Conservation (phyloP, 768 basidiomycete genomes). For the Strobilomyces echinocephalus region DNA sequence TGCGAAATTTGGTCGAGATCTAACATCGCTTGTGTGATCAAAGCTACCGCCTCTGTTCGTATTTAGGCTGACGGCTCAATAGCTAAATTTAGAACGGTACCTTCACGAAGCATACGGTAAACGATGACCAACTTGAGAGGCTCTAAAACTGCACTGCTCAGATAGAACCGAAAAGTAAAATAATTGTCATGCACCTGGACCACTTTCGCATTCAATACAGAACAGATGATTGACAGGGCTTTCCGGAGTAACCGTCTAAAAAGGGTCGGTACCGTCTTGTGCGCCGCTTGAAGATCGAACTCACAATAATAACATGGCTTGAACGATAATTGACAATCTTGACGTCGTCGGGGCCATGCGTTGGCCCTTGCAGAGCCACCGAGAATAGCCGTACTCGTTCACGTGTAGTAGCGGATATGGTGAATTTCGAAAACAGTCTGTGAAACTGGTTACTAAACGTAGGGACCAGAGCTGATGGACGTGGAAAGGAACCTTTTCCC, state of each 20-base stretch:
- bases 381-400: conserved; percentile 75
- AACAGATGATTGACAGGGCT: conserved; percentile 80
- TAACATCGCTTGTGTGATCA: conserved; percentile 48
- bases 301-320: conserved; percentile 46
- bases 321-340: conserved; percentile 47
- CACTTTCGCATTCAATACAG: conserved; percentile 59
- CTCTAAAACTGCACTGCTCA: conserved; percentile 49
- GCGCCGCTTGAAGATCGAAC: conserved; percentile 17
- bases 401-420: conserved; percentile 74
- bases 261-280: not conserved
- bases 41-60: conserved; percentile 57
- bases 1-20: conserved; percentile 35
- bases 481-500: conserved; percentile 54
- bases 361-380: conserved; percentile 47
- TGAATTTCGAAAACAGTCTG: conserved; percentile 89
- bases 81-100: conserved; percentile 34
- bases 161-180: conserved; percentile 5
- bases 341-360: conserved; percentile 43
- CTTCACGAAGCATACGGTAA: conserved; percentile 81
- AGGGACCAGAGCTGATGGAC: not conserved
- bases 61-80: conserved; percentile 5
- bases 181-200: conserved; percentile 44
- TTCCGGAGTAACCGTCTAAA: conserved; percentile 68
- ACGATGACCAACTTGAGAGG: conserved; percentile 58
- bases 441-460: conserved; percentile 3